Base-by-base conservation (phyloP, 148 eudicot genomes). In the Bassia scoparia region DNA sequence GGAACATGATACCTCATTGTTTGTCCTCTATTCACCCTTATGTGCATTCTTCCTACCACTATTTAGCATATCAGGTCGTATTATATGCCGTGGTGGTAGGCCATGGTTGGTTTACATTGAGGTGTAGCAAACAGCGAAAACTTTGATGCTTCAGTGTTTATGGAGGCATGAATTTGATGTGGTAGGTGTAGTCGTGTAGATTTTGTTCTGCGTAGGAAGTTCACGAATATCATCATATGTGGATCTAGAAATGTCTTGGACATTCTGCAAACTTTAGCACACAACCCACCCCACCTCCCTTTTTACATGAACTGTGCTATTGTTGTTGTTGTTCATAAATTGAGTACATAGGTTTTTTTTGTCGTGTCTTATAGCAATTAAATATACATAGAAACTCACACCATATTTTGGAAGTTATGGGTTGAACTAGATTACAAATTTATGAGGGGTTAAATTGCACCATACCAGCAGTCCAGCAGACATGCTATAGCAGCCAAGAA, bases 91-190 rank as follows among this genome's bases (percentile, higher is more conserved):
- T 21, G 53, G 33, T 31, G 17, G 55, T 64, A 49, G 46, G 61
- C 62, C 69, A 10, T 74, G 62, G 66, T 67, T 74, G 50, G 54
- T 29, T 24, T 55, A 61, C 30, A n/a, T 52, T 59, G 18, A 31
- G 15, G 59, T 64, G 30, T 37, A 64, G 29, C 8, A 24, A 9
- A 64, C 30, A 11, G 30, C 24, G 49, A 38, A 63, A 63, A 33
- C 24, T 10, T 37, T 9, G 29, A 27, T 72, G 23, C 52, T 50
- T 34, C 17, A 62, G 27, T 30, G 27, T n/a, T 20, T 24, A 61
- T 26, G 54, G 41, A 72, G 18, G 21, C 46, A 73, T 49, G 69
- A 20, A 27, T 72, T 30, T 9, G 18, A 31, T 56, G 3, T 55
- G 31, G 63, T 60, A 43, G 62, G 29, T 58, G n/a, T n/a, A n/a